These are phyloP conservation scores for Diaporthe sp. DNA, from an alignment of 2,329 filamentous ascomycete genomes.

Conservation along the genomic window DNA sequence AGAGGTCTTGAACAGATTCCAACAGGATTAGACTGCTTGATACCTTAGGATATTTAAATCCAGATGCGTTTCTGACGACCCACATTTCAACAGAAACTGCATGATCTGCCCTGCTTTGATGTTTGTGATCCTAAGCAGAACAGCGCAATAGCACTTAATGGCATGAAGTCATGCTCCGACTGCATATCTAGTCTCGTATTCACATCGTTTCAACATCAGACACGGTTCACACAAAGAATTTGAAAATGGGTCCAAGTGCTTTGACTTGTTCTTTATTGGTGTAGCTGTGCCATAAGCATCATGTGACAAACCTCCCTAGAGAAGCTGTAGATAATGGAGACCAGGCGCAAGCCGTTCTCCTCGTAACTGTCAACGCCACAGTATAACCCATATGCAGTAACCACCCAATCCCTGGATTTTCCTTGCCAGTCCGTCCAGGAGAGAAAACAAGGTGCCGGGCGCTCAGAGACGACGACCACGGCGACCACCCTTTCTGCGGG, in stretches of 20 bases:
- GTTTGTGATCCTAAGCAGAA: neutral
- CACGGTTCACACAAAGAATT: neutral
- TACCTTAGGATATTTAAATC: neutral
- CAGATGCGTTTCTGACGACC: neutral
- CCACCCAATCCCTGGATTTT: constrained; percentile 45
- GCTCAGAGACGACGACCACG: constrained; percentile 99
- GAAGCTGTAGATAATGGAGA: constrained; percentile 62
- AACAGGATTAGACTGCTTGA: neutral
- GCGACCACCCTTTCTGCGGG: constrained; percentile 99
- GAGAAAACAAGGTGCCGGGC: constrained; percentile 48
- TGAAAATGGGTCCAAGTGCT: constrained; percentile 6
- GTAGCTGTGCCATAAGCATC: constrained; percentile 57
- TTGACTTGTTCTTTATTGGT: constrained; percentile 46
- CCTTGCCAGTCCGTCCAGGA: constrained; percentile 37
- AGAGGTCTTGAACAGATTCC: neutral
- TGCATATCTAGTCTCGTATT: neutral
- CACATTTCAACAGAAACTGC: neutral
- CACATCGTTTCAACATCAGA: neutral
- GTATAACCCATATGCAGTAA: constrained; percentile 64
- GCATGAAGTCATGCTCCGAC: neutral
- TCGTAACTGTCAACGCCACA: constrained; percentile 80
- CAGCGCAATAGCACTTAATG: neutral
- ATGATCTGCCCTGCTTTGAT: neutral
- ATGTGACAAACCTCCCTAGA: constrained; percentile 60
- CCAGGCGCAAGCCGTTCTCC: constrained; percentile 79